Percentiles rank a stretch among this genome's conserved stretches.
These are phyloP conservation scores for Paecilomyces sp. DNA, from an alignment of 2,329 filamentous ascomycete species.

Conservation along the genomic window DNA sequence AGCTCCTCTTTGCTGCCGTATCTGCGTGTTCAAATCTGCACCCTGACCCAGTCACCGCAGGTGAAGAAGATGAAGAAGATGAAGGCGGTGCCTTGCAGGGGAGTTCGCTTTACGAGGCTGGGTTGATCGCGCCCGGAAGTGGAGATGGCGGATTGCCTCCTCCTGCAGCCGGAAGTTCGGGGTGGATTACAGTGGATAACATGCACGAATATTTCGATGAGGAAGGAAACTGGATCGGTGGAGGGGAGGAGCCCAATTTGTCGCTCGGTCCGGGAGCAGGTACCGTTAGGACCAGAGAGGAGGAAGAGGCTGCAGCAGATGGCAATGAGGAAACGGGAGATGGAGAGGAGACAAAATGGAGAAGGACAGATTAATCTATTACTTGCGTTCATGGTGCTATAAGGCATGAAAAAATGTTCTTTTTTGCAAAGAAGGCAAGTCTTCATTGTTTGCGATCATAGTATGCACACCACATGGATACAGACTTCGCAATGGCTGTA, in stretches of 20 bases:
- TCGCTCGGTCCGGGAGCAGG: conserved; percentile 53
- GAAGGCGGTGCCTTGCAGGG: conserved; percentile 17
- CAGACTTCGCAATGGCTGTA: conserved; percentile 1
- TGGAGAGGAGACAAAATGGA: conserved; percentile 45
- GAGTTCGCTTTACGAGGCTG: conserved; percentile 26
- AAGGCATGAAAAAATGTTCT: conserved; percentile 2
- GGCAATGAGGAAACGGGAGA: conserved; percentile 10
- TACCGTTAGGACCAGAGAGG: conserved; percentile 54
- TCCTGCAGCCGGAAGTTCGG: conserved; percentile 41
- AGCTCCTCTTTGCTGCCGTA: conserved; percentile 37
- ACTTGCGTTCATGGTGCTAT: neutral
- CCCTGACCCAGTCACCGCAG: conserved; percentile 34
- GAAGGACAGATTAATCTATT: conserved; percentile 39
- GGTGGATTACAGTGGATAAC: conserved; percentile 77
- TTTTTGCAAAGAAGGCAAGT: conserved; percentile 1
- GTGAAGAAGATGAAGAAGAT: conserved; percentile 28
- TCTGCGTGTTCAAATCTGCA: conserved; percentile 44
- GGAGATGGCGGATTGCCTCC: conserved; percentile 36
- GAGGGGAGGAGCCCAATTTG: conserved; percentile 33
- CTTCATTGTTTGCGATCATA: no score
- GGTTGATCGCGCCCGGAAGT: conserved; percentile 28
- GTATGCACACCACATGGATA: neutral
- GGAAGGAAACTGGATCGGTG: conserved; percentile 68
- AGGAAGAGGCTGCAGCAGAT: conserved; percentile 41
- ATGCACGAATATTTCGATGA: conserved; percentile 76